Evolutionary conservation across 2,329 filamentous ascomycete genomes (phyloP).

Genomic region (Exophiala calicioides): DNA sequence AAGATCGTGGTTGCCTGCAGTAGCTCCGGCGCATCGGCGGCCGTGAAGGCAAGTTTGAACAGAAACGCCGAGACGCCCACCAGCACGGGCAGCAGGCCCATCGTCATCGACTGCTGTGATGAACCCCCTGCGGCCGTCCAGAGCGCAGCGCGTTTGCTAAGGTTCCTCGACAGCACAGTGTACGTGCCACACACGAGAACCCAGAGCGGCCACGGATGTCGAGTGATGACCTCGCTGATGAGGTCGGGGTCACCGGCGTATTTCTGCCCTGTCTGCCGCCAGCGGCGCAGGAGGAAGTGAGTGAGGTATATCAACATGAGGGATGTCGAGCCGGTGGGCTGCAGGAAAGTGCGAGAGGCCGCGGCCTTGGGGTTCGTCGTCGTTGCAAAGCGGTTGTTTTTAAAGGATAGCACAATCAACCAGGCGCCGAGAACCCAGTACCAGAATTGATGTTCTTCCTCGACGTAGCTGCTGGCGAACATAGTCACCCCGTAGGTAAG

Average conservation of each 20-base stretch:
- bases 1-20: constrained; percentile 47
- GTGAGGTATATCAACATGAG: constrained; percentile 57
- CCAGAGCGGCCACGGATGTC: constrained; percentile 72
- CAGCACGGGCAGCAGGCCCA: constrained; percentile 31
- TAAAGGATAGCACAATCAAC: constrained; percentile 46
- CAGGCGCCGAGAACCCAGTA: constrained; percentile 72
- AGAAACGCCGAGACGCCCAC: constrained; percentile 63
- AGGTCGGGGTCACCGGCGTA: constrained; percentile 89
- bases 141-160: constrained; percentile 39
- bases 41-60: constrained; percentile 89
- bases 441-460: constrained; percentile 99
- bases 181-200: constrained; percentile 69
- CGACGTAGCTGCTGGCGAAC: constrained; percentile 97
- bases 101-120: too few species aligned
- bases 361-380: neutral
- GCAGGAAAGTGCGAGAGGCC: neutral
- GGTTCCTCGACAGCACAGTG: constrained; percentile 54
- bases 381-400: constrained; percentile 14
- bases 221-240: constrained; percentile 67
- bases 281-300: constrained; percentile 70
- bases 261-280: constrained; percentile 98
- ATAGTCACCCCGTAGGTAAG: constrained; percentile 79
- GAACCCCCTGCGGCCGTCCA: constrained; percentile 27
- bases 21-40: constrained; percentile 83
- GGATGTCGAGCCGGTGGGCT: constrained; percentile 20